A percentile compares a stretch with the other conserved stretches of the same genome.
Conservation (phyloP, 805 yeast species). For the Sporopachydermia quercuum region DNA sequence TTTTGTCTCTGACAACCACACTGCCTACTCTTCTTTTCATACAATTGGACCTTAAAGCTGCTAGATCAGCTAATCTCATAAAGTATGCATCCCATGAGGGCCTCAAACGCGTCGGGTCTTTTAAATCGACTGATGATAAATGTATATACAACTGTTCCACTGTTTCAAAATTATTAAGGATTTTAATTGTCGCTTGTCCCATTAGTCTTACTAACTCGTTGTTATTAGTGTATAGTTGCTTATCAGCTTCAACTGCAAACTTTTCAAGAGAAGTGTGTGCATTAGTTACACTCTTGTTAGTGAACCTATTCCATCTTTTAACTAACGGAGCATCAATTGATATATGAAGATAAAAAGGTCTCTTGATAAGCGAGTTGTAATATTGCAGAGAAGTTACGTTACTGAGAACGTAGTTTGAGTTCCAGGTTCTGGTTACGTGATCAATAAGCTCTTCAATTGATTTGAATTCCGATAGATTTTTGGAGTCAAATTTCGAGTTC, state of each 20-base stretch:
- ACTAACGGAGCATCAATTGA: slow-evolving; percentile 59
- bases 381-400: slow-evolving; percentile 29
- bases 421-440: slow-evolving; percentile 55
- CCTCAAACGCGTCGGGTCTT: slow-evolving; percentile 47
- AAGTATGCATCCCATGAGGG: slow-evolving; percentile 97
- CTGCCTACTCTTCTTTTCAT: slow-evolving; percentile 97
- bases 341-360: slow-evolving; percentile 78
- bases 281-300: slow-evolving; percentile 1
- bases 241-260: slow-evolving; percentile 23
- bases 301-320: slow-evolving; percentile 23
- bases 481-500: neutral
- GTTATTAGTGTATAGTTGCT: slow-evolving; percentile 15
- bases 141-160: slow-evolving; percentile 22
- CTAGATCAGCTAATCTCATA: slow-evolving; percentile 85
- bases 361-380: slow-evolving; percentile 34
- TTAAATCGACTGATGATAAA: slow-evolving; percentile 26
- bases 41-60: slow-evolving; percentile 86
- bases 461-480: slow-evolving; percentile 18
- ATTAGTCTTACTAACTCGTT: slow-evolving; percentile 24
- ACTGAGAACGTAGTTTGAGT: slow-evolving; percentile 40
- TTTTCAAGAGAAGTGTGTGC: slow-evolving; percentile 15
- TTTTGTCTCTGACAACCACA: slow-evolving; percentile 70
- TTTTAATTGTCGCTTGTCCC: slow-evolving; percentile 37
- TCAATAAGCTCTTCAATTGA: slow-evolving; percentile 33
- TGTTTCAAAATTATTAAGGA: slow-evolving; percentile 34